Percentiles rank a stretch among this genome's conserved stretches.
Conservation (phyloP, 768 basidiomycete species). For the Chalciporus pseudorubinellus region DNA sequence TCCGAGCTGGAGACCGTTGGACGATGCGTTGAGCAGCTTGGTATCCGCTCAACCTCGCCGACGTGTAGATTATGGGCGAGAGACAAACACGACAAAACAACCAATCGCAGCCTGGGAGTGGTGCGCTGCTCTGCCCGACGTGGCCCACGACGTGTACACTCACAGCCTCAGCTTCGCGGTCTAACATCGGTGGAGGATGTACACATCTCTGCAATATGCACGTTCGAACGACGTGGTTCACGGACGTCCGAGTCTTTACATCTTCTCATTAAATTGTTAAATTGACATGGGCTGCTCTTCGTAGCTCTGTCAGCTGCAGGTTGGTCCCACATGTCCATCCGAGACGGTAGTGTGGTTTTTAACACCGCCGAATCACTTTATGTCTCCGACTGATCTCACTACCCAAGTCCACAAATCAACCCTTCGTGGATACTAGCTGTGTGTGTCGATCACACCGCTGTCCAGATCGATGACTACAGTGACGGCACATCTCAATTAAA, state of each 20-base stretch:
- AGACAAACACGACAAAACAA: conserved; percentile 23
- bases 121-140: neutral
- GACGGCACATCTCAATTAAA: neutral
- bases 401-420: neutral
- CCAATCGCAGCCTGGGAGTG: neutral
- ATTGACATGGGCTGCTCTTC: too few relatives aligned
- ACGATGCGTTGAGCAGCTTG: neutral
- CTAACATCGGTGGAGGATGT: too few relatives aligned
- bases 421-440: neutral
- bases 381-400: neutral
- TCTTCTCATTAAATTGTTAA: neutral
- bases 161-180: neutral
- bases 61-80: conserved; percentile 23
- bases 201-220: neutral
- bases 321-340: too few relatives aligned
- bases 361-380: neutral
- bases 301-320: too few relatives aligned
- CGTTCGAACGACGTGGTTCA: neutral
- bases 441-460: neutral
- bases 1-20: conserved; percentile 7
- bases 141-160: neutral
- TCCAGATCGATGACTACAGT: neutral
- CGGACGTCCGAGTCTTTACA: neutral
- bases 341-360: neutral
- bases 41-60: conserved; percentile 6